Base-by-base conservation (phyloP, 805 yeast species). In the Dipodascopsis uninucleata region DNA sequence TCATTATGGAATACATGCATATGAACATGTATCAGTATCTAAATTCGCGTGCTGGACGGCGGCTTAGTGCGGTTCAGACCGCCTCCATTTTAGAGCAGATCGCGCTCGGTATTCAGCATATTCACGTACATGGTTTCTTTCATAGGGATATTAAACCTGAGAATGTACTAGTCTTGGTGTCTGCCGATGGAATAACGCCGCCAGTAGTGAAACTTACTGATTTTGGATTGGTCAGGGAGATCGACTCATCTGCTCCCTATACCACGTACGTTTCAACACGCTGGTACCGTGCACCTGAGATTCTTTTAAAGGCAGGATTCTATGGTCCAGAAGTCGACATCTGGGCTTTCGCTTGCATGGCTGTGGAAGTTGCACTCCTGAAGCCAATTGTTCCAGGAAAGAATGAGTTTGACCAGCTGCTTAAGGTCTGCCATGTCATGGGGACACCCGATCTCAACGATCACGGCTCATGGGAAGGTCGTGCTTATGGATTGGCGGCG, bases 111-210 rank as follows among this genome's bases (percentile, higher is more conserved):
- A 72, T 89, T 23, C 75, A 78, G 45, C 97, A 90, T 63, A 87
- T 90, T 43, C 98, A 86, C 59, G 61, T 64, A 22, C 68, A 72
- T 56, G 75, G 76, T 8, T 85, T 72, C 59, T 81, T 81, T 59
- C 97, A 90, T 63, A 75, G 98, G 45, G 98, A 90, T 69, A 74
- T 90, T 38, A 90, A 90, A 64, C 97, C 98, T 0, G 97, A 90
- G 59, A 90, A 90, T 64, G 82, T 90, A 21, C 73, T 90, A 55
- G 77, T 89, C n/a, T 21, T 42, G 28, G 18, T 32, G 14, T 23
- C 38, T 8, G 22, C 32, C 7, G 16, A 25, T 6, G 84, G 86
- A 0, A 75, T 73, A 44, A 93, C 32, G n/a, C 28, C 26, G 18
- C 52, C 95, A 3, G 75, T 76, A 44, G 70, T 89, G 47, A 90